These are phyloP conservation scores for Myriosclerotinia curreyana DNA, from an alignment of 2,329 filamentous ascomycete species.

Conservation along the genomic window DNA sequence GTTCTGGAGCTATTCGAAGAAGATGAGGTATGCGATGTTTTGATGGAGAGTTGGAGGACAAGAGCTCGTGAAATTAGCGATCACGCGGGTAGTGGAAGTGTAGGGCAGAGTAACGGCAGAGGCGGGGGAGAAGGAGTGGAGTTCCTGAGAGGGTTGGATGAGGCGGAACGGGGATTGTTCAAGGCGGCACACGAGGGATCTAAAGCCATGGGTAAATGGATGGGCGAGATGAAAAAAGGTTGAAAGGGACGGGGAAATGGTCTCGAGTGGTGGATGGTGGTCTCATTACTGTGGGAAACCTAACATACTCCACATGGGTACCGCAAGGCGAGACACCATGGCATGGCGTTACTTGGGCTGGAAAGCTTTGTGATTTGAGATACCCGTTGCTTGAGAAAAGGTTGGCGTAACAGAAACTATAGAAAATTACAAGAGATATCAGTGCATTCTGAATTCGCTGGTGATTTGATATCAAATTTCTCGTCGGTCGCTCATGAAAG, in stretches of 20 bases:
- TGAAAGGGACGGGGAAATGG: conserved; percentile 12
- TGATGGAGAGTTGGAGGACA: conserved; percentile 75
- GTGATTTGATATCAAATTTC: background rate
- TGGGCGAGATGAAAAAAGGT: conserved; percentile 44
- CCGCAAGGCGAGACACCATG: background rate
- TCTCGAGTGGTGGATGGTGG: background rate
- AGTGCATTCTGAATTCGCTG: background rate
- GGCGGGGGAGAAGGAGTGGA: conserved; percentile 72
- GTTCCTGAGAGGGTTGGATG: conserved; percentile 83
- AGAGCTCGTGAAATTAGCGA: conserved; percentile 81
- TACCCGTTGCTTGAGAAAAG: background rate
- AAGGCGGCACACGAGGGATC: conserved; percentile 70
- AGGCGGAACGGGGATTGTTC: conserved; percentile 79
- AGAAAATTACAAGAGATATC: background rate
- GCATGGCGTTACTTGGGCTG: background rate
- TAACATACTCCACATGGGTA: background rate
- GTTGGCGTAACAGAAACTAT: background rate
- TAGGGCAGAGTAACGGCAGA: conserved; percentile 66
- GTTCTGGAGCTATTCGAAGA: conserved; percentile 92
- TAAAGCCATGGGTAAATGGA: conserved; percentile 68
- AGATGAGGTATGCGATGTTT: conserved; percentile 70
- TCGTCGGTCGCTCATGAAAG: background rate
- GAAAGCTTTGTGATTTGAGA: background rate
- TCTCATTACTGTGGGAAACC: background rate
- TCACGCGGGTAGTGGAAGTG: conserved; percentile 81